These are phyloP conservation scores for Pistacia atlantica DNA, from an alignment of 345 rosid genomes.

Conservation along the genomic window DNA sequence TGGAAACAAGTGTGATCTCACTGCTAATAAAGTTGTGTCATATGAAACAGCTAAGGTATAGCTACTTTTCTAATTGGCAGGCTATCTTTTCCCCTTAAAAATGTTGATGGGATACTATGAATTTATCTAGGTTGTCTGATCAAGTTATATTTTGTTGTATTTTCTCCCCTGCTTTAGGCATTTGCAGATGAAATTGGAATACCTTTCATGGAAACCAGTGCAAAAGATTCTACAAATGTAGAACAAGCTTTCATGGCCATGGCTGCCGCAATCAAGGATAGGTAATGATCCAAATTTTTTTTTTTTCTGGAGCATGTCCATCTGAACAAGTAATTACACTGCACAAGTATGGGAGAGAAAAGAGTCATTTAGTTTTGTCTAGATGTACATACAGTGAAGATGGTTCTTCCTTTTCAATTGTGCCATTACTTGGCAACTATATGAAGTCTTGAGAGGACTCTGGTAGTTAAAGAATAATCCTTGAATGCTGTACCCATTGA, in stretches of 20 bases:
- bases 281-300: slow-evolving; percentile 30
- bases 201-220: slow-evolving; percentile 84
- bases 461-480: neutral
- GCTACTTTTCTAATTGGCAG: neutral
- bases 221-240: slow-evolving; percentile 72
- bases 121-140: neutral
- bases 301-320: neutral
- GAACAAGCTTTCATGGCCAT: slow-evolving; percentile 85
- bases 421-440: neutral
- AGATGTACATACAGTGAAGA: neutral
- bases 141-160: neutral
- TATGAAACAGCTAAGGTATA: slow-evolving; percentile 73
- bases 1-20: slow-evolving; percentile 80
- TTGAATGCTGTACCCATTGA: neutral
- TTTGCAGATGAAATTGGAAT: slow-evolving; percentile 80
- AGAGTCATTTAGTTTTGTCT: neutral
- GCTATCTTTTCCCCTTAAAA: neutral
- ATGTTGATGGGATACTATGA: neutral
- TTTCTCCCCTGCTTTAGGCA: slow-evolving; percentile 36
- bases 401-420: neutral
- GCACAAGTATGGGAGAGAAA: neutral
- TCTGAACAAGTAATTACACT: neutral
- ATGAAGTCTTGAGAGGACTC: neutral
- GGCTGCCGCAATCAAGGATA: slow-evolving; percentile 75
- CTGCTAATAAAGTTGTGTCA: slow-evolving; percentile 68